Evolutionary conservation across 2,329 filamentous ascomycete species (phyloP).

Genomic region (Neonectria punicea): DNA sequence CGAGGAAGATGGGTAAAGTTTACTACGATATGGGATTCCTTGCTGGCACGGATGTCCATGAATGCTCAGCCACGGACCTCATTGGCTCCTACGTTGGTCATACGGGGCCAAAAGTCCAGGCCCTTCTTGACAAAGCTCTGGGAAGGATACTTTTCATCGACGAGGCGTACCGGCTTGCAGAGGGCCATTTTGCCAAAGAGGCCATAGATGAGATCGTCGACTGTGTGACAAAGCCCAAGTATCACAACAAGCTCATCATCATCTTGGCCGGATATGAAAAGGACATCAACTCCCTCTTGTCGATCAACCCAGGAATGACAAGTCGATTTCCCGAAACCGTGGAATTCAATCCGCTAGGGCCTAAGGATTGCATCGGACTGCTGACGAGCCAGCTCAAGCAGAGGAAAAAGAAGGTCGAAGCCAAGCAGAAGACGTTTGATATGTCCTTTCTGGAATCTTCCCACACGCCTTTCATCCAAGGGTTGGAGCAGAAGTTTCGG

Average conservation of each 20-base stretch:
- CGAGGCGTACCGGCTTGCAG: constrained; percentile 73
- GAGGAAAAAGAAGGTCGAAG: constrained; percentile 34
- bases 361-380: constrained; percentile 52
- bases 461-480: constrained; percentile 4
- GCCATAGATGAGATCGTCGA: constrained; percentile 66
- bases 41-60: constrained; percentile 66
- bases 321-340: constrained; percentile 73
- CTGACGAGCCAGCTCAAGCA: constrained; percentile 53
- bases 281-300: constrained; percentile 72
- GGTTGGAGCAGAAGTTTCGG: constrained; percentile 47
- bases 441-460: constrained; percentile 41
- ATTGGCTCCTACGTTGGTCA: constrained; percentile 76
- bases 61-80: constrained; percentile 75
- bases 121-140: constrained; percentile 67
- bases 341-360: constrained; percentile 60
- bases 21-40: constrained; percentile 81
- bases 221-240: constrained; percentile 64
- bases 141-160: constrained; percentile 78
- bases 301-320: constrained; percentile 69
- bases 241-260: constrained; percentile 68
- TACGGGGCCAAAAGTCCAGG: constrained; percentile 72
- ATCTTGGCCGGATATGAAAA: constrained; percentile 76
- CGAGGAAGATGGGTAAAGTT: constrained; percentile 78
- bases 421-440: constrained; percentile 35
- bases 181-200: constrained; percentile 67